phyloP scores from a whole-genome alignment of 352 stramenopile species.

The Halophytophthora polymorphica region DNA sequence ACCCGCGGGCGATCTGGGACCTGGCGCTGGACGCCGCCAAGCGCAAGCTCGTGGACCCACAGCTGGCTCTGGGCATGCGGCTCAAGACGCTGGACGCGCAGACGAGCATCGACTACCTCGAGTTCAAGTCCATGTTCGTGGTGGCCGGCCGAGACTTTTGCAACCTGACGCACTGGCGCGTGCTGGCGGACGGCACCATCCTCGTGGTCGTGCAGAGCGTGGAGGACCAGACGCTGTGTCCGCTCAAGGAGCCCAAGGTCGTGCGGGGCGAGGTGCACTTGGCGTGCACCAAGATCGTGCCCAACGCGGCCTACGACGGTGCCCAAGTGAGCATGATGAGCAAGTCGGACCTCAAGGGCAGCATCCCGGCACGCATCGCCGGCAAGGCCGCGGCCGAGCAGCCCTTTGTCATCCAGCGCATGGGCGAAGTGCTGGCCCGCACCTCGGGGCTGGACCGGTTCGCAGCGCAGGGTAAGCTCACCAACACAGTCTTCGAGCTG shows the following conservation, averaged over 20 bases:
- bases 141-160: slow-evolving; percentile 73
- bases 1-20: slow-evolving; percentile 52
- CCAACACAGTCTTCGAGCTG: slow-evolving; percentile 44
- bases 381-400: slow-evolving; percentile 63
- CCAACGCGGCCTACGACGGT: slow-evolving; percentile 51
- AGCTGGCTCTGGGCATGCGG: slow-evolving; percentile 43
- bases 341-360: slow-evolving; percentile 74
- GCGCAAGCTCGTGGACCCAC: slow-evolving; percentile 54
- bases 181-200: slow-evolving; percentile 58
- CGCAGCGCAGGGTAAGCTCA: slow-evolving; percentile 34
- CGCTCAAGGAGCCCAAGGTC: slow-evolving; percentile 66
- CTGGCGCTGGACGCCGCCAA: slow-evolving; percentile 44
- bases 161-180: slow-evolving; percentile 68
- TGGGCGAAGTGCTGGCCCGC: slow-evolving; percentile 55
- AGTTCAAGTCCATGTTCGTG: slow-evolving; percentile 79
- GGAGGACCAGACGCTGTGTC: slow-evolving; percentile 49
- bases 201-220: slow-evolving; percentile 69
- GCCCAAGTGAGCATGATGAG: slow-evolving; percentile 64
- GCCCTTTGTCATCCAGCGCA: slow-evolving; percentile 58
- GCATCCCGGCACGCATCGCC: slow-evolving; percentile 57
- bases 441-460: slow-evolving; percentile 33
- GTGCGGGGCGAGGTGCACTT: slow-evolving; percentile 67
- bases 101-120: slow-evolving; percentile 66
- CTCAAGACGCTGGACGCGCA: slow-evolving; percentile 48
- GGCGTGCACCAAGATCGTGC: slow-evolving; percentile 62